A percentile compares a stretch with the other conserved stretches of the same genome.
phyloP scores from a whole-genome alignment of 305 asterid species.

The Fraxinus nigra region DNA sequence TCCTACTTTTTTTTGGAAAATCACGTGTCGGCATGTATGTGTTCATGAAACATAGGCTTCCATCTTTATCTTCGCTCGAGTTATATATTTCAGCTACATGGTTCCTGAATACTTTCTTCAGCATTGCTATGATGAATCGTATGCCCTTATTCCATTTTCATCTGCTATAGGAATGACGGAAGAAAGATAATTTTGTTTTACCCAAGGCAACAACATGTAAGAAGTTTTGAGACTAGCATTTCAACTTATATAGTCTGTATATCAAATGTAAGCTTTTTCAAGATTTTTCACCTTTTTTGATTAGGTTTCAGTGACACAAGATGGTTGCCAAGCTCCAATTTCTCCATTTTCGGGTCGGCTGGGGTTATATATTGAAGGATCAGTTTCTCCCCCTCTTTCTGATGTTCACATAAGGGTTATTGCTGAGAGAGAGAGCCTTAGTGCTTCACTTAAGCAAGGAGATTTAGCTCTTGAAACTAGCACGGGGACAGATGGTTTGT shows the following conservation, averaged over 20 bases:
- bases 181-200: constrained; percentile 65
- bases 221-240: constrained; percentile 30
- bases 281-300: constrained; percentile 27
- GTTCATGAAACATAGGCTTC: not conserved
- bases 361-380: constrained; percentile 91
- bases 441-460: constrained; percentile 62
- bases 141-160: constrained; percentile 27
- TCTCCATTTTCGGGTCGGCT: constrained; percentile 71
- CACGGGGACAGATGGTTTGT: constrained; percentile 69
- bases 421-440: constrained; percentile 62
- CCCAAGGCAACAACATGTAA: constrained; percentile 77
- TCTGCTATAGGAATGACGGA: constrained; percentile 63
- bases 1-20: too few relatives aligned
- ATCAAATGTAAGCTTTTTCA: constrained; percentile 18
- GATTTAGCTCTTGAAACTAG: constrained; percentile 65
- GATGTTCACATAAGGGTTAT: constrained; percentile 63
- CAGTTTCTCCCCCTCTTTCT: constrained; percentile 87
- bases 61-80: not conserved
- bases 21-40: not conserved
- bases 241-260: constrained; percentile 11
- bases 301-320: constrained; percentile 65
- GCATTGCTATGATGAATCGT: constrained; percentile 8
- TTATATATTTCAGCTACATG: constrained; percentile 1
- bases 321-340: constrained; percentile 80
- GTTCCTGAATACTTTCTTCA: not conserved